These are phyloP conservation scores for Monosporascus sp. DNA, from an alignment of 2,329 filamentous ascomycete genomes.

Conservation along the genomic window DNA sequence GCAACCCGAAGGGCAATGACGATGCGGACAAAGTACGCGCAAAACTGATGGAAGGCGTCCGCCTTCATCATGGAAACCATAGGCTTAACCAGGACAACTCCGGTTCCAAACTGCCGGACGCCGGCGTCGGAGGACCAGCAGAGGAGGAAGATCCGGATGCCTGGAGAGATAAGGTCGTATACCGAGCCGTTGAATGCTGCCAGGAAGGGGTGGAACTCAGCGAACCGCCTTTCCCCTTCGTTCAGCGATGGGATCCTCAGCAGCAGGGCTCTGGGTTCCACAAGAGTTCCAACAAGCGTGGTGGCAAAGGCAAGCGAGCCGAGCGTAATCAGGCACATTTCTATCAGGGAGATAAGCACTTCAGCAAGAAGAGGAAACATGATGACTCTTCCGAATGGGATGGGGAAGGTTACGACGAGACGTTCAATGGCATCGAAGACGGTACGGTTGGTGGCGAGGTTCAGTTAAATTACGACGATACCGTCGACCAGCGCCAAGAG, in stretches of 20 bases:
- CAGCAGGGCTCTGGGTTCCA: slow-evolving; percentile 45
- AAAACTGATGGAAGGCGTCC: slow-evolving; percentile 52
- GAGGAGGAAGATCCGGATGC: slow-evolving; percentile 51
- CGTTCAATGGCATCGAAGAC: slow-evolving; percentile 29
- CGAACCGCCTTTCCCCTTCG: slow-evolving; percentile 82
- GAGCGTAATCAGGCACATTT: slow-evolving; percentile 36
- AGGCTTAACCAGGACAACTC: slow-evolving; percentile 22
- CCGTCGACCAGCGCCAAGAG: slow-evolving; percentile 25
- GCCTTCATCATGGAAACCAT: slow-evolving; percentile 32
- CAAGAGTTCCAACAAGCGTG: slow-evolving; percentile 33
- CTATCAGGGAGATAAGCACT: slow-evolving; percentile 30
- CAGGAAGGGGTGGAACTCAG: slow-evolving; percentile 63
- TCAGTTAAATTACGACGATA: slow-evolving; percentile 38
- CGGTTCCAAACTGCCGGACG: slow-evolving; percentile 15
- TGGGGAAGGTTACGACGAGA: slow-evolving; percentile 24
- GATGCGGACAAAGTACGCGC: slow-evolving; percentile 60
- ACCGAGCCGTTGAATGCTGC: slow-evolving; percentile 79
- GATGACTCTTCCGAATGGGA: slow-evolving; percentile 32
- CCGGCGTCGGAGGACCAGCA: slow-evolving; percentile 12
- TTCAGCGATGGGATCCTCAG: slow-evolving; percentile 81
- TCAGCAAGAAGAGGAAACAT: slow-evolving; percentile 46
- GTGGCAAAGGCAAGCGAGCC: slow-evolving; percentile 45
- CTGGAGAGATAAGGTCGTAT: slow-evolving; percentile 70
- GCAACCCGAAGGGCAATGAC: slow-evolving; percentile 60
- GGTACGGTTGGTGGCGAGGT: slow-evolving; percentile 22